phyloP scores from a whole-genome alignment of 805 yeast genomes.

The Metschnikowia vanudenii region DNA sequence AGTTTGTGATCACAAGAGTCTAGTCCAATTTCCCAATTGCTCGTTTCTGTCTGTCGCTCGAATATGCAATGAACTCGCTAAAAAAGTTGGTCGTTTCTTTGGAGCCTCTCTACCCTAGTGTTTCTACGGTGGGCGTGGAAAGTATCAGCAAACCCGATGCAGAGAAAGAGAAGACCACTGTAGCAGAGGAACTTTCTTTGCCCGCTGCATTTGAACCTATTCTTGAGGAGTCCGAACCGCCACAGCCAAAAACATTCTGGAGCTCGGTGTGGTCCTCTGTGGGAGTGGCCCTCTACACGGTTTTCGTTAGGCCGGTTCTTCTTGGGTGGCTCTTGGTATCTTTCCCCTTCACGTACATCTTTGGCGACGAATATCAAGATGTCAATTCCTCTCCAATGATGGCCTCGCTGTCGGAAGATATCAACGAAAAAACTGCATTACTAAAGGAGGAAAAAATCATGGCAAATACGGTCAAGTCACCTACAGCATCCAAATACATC shows the following conservation, averaged over 20 bases:
- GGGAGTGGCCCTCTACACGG: slow-evolving; percentile 40
- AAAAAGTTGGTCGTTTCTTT: slow-evolving; percentile 19
- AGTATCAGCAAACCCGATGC: neutral
- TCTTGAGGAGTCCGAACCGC: slow-evolving; percentile 4
- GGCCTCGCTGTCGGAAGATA: slow-evolving; percentile 14
- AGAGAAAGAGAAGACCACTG: neutral
- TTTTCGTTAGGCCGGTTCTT: slow-evolving; percentile 52
- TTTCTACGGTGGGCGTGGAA: slow-evolving; percentile 1
- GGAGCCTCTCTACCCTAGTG: slow-evolving; percentile 18
- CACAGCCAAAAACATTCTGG: neutral
- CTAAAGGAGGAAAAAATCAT: slow-evolving; percentile 41
- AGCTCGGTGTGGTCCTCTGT: neutral
- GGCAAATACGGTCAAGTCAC: slow-evolving; percentile 41
- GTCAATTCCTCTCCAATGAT: slow-evolving; percentile 1
- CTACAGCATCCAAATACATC: slow-evolving; percentile 42
- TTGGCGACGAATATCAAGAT: slow-evolving; percentile 22
- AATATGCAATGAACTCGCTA: slow-evolving; percentile 21
- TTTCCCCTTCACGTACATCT: slow-evolving; percentile 51
- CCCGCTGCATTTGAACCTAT: slow-evolving; percentile 5
- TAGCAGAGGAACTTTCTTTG: neutral
- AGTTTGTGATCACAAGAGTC: neutral
- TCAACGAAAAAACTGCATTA: slow-evolving; percentile 35
- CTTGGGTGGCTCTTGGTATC: slow-evolving; percentile 51
- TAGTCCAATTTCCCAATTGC: neutral
- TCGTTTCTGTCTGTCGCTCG: neutral